Base-by-base conservation (phyloP, 2,329 filamentous ascomycete species). In the Alternaria consortialis region DNA sequence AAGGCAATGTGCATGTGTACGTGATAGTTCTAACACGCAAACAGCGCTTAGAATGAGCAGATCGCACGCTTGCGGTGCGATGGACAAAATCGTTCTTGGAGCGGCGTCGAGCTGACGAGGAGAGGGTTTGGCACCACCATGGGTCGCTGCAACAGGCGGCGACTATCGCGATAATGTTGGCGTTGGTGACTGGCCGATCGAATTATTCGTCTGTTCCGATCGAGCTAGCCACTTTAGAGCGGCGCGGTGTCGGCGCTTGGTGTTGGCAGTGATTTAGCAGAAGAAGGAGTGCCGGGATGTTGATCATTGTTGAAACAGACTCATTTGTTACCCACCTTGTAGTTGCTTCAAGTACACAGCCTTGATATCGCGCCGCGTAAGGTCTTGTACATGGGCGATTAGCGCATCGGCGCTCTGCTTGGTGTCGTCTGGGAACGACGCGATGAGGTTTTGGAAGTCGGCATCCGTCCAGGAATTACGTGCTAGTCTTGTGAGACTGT, bases 321-420 rank as follows among this genome's bases (percentile, higher is more conserved):
- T 59, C 12, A 56, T 61, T 60, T 55, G 53, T 62, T 56, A 70
- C 74, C 67, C 62, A 78, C 74, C 76, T 80, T 95, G 91, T 43
- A 94, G 86, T 60, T 87, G 87, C 81, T 95, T 95, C 65, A 94
- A 83, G 78, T 93, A 93, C 42, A 90, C 82, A 61, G 88, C 84
- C 80, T 94, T 95, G 73, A 92, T 84, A 75, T 95, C 91, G 64
- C 85, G 85, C 62, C 84, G 81, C 71, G 92, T 90, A 64, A 94
- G 85, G 72, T 93, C 88, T 66, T 85, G 81, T 62, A 92, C 88
- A 78, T 94, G 91, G 13, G 85, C 83, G 66, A 87, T 83, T 58
- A 94, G 83, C 23, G 86, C 85, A 23, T 82, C 80, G 48, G 86
- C 87, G 43, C 87, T 86, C 56, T 81, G 77, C 69, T 84, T 86